Evolutionary conservation across 352 stramenopile genomes (phyloP), one percentile per base, ranked within the genome.

Genomic region (Globisporangium sylvaticum): DNA sequence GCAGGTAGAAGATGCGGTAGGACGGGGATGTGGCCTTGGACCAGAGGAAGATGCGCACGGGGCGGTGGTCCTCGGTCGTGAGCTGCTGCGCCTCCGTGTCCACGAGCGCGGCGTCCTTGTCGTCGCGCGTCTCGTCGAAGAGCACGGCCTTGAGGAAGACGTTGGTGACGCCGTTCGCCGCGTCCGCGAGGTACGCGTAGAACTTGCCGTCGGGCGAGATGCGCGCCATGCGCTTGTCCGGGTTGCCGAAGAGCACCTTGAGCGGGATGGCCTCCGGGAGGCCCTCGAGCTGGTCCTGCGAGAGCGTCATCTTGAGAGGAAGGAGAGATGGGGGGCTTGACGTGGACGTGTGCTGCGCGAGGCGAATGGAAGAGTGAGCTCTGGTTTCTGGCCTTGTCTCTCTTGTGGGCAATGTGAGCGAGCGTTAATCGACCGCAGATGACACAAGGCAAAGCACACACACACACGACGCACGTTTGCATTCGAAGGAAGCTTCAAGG

Each of bases 121-220:
- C 77, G 27, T 71, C 69, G 29, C 79, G 15, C 34, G 52, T 66
- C 37, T 34, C 52, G 3, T 58, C 52, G 12, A 75, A 63, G 52
- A 63, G 63, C 42, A 76, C 67, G 29, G 70, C 58, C 64, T 81
- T 72, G 58, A 85, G 50, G 61, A 85, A 85, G 20, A 85, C 61
- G 65, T 85, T 85, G 29, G 69, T 73, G 25, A 85, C 75, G 58
- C 78, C 78, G n/a, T 78, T 62, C 10, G 57, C 63, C 39, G 60
- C 67, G 42, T 82, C 75, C 20, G 78, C 74, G 20, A 85, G 46
- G 74, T 78, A 85, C 25, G 78, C 78, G 65, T 81, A 77, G 69
- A 77, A 81, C 32, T 71, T 73, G 42, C 78, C 78, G 61, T 83
- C 70, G 14, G 78, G 75, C n/a, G 78, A 83, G 34, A 86, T 65